These are phyloP conservation scores for Paecilomyces formosus DNA, from an alignment of 2,329 filamentous ascomycete species.

Conservation along the genomic window DNA sequence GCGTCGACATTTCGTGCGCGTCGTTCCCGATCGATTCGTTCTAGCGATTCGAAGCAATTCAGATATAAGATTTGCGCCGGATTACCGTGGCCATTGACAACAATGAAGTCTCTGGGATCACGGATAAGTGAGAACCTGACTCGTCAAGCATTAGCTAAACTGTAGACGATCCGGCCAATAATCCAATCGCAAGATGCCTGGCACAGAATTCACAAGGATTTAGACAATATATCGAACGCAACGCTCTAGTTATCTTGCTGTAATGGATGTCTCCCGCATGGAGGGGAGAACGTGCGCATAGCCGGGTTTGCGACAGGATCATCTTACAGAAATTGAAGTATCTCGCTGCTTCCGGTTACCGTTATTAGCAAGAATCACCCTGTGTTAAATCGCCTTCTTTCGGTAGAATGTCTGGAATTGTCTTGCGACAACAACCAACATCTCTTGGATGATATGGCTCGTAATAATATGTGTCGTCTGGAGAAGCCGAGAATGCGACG, in stretches of 20 bases:
- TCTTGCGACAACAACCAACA: not conserved
- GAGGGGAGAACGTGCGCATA: not conserved
- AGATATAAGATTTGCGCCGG: not conserved
- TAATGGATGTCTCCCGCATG: not conserved
- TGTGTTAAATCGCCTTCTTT: not conserved
- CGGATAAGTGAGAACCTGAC: not conserved
- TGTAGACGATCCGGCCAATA: not conserved
- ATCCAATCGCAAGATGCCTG: not conserved
- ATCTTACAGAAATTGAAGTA: not conserved
- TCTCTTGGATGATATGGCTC: not conserved
- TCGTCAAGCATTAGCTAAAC: not conserved
- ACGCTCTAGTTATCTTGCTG: not conserved
- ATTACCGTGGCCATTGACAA: not conserved
- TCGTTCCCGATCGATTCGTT: not conserved
- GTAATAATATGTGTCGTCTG: not conserved
- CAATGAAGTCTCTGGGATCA: not conserved
- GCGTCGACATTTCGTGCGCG: slow-evolving; percentile 7
- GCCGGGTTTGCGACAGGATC: not conserved
- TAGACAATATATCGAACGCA: not conserved
- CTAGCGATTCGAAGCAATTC: not conserved
- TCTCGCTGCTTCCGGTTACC: not conserved
- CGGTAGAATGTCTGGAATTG: not conserved
- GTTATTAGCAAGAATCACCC: not conserved
- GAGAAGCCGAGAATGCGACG: not conserved
- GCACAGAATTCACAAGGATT: not conserved